Evolutionary conservation across 805 yeast genomes (phyloP), one percentile per base, ranked within the genome.

Genomic region (Schizosaccharomyces cryophilus): DNA sequence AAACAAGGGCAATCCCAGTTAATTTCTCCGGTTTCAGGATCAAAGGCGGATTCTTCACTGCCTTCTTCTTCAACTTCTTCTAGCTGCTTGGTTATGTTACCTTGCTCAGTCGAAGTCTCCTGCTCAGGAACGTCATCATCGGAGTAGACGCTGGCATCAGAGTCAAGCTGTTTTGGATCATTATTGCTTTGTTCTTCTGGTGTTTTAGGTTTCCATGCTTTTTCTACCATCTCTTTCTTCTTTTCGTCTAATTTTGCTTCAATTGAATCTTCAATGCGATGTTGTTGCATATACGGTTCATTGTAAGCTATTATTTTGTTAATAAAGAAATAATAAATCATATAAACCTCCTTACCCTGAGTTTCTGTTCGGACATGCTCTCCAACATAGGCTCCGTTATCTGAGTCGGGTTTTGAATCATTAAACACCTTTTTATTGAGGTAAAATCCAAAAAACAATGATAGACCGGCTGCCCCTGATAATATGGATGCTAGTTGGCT

Each of bases 1-100:
- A 93, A 76, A 73, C 97, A 90, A n/a, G 98, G 97, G 72, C 98
- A 93, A 70, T 93, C 97, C 98, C 98, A 93, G 80, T 93, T 90
- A 73, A 93, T 93, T 71, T 90, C 97, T 38, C 98, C 98, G 2
- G 98, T 93, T 68, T 86, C 95, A 38, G 96, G 96, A 74, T 90
- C 81, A 73, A 81, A 90, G 3, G 97, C 96, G 47, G 87, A 85
- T 40, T 67, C 67, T 26, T 64, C 61, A 54, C 17, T 45, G 24
- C 51, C 26, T 24, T 45, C 51, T 9, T 45, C 51, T 24, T 45
- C 51, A 6, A 45, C 51, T 45, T 45, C 51, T 24, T 45, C 51
- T 11, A 45, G 17, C 17, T 45, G 21, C 24, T 9, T 45, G 13
- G n/a, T 24, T 6, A 19, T 19, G 40, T 11, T 24, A n/a, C 17